Evolutionary conservation across 148 eudicot genomes (phyloP), one percentile per base, ranked within the genome.

Genomic region (Amaranthus cruentus): DNA sequence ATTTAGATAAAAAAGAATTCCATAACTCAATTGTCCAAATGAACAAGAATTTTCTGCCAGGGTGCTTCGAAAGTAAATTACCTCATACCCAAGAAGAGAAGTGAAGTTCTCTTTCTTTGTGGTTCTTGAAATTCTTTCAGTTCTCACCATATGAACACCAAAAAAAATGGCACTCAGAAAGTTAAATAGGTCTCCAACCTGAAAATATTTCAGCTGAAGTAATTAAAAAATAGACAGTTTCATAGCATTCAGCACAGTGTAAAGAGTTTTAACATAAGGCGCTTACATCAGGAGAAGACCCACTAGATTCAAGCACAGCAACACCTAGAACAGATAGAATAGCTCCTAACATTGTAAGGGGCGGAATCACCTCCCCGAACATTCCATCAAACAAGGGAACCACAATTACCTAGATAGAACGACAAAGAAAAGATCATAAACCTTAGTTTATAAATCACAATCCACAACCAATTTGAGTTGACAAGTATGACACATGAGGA

Each of bases 341-440:
- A 74, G 85, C 90, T 73, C 90, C 90, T 79, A 90, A 85, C 92
- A 92, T 88, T 15, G 92, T 88, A 68, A 67, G 81, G 21, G 88
- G 82, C 58, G 89, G 88, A 68, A 88, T 72, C n/a, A 56, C 59
- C 14, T 88, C 81, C 73, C 90, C 96, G 54, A 90, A 81, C 81
- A 90, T 73, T 68, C 92, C 88, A 77, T 90, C 96, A 73, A 90
- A 87, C 67, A 88, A 76, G 3, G 96, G 96, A 73, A 90, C 92
- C 58, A 90, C 87, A 81, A 90, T 78, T 38, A 90, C 89, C 96
- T 90, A 85, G 61, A 12, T 28, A 74, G 57, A 46, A 66, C 62
- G 76, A 55, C 79, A 49, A 80, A 62, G 21, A 15, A 11, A 50
- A 21, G 42, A 68, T 52, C 7, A 57, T 51, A 65, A 5, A 11